Conservation (phyloP, 345 rosid species). For the Hibiscus tridactylites region DNA sequence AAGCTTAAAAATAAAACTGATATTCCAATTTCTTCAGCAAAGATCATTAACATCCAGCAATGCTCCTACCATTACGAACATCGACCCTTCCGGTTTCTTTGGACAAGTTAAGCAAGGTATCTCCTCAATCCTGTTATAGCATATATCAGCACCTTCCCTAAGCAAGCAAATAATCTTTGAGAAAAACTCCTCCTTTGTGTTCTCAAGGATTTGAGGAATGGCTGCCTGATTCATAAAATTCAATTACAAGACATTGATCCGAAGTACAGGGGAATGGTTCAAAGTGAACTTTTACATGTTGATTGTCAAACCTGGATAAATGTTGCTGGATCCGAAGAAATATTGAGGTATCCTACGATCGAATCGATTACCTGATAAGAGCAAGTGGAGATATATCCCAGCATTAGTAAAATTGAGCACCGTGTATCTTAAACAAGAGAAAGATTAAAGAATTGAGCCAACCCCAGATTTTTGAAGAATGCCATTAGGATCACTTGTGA, state of each 20-base stretch:
- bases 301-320: conserved; percentile 37
- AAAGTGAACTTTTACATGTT: no score
- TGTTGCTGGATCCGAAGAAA: conserved; percentile 34
- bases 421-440: no score
- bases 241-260: neutral
- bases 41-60: neutral
- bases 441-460: neutral
- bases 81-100: conserved; percentile 29
- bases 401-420: no score
- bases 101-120: conserved; percentile 34
- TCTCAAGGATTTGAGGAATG: conserved; percentile 24
- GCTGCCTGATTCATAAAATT: conserved; percentile 16
- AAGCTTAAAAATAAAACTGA: neutral
- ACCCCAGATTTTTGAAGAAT: conserved; percentile 45
- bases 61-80: conserved; percentile 27
- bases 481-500: conserved; percentile 44
- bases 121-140: conserved; percentile 21
- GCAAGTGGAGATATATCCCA: no score
- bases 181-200: conserved; percentile 27
- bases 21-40: neutral
- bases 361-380: conserved; percentile 33
- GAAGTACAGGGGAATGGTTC: no score
- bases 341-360: conserved; percentile 27
- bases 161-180: conserved; percentile 13
- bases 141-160: conserved; percentile 24